Evolutionary conservation across 768 basidiomycete genomes (phyloP).

Genomic region (Candolleomyces aberdarensis): DNA sequence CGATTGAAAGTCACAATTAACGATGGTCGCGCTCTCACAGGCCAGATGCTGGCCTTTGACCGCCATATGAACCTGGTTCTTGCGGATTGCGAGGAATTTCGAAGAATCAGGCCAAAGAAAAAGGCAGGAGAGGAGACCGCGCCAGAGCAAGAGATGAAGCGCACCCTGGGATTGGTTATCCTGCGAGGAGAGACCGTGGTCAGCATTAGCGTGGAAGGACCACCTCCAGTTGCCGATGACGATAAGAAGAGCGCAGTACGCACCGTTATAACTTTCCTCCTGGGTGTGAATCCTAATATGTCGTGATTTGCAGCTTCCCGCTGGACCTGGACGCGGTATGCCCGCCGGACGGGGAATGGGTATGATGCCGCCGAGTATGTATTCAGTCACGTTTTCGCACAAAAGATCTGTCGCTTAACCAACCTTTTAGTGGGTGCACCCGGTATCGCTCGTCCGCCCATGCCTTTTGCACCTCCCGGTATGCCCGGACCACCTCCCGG

Average conservation of each 20-base stretch:
- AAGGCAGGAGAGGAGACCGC: constrained; percentile 78
- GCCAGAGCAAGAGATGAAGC: constrained; percentile 91
- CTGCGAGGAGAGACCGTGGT: constrained; percentile 96
- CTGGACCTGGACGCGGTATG: constrained; percentile 91
- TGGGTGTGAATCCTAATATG: neutral
- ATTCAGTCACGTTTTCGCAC: neutral
- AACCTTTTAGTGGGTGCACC: constrained; percentile 52
- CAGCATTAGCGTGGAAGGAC: constrained; percentile 91
- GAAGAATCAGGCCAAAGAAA: constrained; percentile 90
- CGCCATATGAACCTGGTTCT: constrained; percentile 99
- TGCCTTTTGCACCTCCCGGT: constrained; percentile 65
- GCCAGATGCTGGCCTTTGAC: constrained; percentile 99
- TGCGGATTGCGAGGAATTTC: constrained; percentile 97
- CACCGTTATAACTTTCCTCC: constrained; percentile 3
- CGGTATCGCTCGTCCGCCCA: constrained; percentile 64
- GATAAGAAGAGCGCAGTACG: constrained; percentile 81
- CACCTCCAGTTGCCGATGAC: constrained; percentile 87
- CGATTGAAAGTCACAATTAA: constrained; percentile 94
- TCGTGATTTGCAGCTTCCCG: constrained; percentile 55
- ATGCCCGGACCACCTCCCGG: constrained; percentile 88
- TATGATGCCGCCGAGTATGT: constrained; percentile 84
- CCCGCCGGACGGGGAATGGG: constrained; percentile 97
- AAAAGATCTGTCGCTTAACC: constrained; percentile 11
- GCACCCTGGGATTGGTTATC: constrained; percentile 94
- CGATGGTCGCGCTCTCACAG: constrained; percentile 93